phyloP scores from a whole-genome alignment of 2,329 filamentous ascomycete genomes.

The Exophiala dermatitidis region DNA sequence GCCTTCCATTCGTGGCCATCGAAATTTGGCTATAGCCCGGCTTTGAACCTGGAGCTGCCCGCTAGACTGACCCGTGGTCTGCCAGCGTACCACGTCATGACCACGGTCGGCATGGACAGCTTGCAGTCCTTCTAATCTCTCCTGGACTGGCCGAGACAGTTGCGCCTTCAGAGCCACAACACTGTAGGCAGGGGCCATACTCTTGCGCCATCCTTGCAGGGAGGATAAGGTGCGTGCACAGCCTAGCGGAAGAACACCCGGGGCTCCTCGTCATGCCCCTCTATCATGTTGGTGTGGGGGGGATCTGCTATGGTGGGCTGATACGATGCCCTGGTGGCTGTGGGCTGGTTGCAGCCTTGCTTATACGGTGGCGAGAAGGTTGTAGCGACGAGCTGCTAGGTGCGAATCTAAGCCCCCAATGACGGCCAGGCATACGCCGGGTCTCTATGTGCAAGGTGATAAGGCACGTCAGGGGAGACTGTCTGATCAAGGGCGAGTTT shows the following conservation, averaged over 20 bases:
- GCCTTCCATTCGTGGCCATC: not conserved
- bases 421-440: too few relatives aligned
- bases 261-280: not conserved
- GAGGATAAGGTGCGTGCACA: not conserved
- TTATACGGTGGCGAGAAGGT: too few relatives aligned
- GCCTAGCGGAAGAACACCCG: not conserved
- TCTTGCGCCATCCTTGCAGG: not conserved
- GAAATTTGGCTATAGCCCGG: slow-evolving; percentile 1
- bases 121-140: not conserved
- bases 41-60: not conserved
- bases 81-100: not conserved
- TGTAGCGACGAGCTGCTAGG: too few relatives aligned
- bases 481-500: not conserved
- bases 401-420: too few relatives aligned
- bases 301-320: too few relatives aligned
- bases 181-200: not conserved
- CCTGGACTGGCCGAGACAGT: not conserved
- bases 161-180: not conserved
- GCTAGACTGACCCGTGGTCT: not conserved
- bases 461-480: not conserved
- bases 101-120: not conserved
- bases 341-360: too few relatives aligned
- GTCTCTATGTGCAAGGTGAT: too few relatives aligned
- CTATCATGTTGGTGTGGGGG: not conserved
- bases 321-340: too few relatives aligned